Evolutionary conservation across 2,329 filamentous ascomycete species (phyloP).

Genomic region (Cordyceps fumosorosea): DNA sequence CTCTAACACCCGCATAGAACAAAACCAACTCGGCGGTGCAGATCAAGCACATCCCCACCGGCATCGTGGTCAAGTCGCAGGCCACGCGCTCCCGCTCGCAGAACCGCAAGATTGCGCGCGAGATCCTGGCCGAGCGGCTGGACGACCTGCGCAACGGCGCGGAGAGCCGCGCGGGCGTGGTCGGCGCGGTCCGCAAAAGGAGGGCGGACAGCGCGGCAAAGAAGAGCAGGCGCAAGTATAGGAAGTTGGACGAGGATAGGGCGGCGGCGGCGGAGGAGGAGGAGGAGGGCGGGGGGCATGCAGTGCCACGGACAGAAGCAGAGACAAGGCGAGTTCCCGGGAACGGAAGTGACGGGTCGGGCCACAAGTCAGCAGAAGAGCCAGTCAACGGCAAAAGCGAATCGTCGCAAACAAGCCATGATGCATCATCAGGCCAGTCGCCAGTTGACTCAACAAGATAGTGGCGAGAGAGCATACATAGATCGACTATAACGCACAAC

Average conservation of each 20-base stretch:
- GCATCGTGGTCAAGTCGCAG: slow-evolving; percentile 90
- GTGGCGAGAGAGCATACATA: neutral
- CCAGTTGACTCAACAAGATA: neutral
- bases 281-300: neutral
- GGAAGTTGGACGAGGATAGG: slow-evolving; percentile 48
- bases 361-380: neutral
- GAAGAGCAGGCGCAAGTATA: slow-evolving; percentile 78
- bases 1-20: slow-evolving; percentile 48
- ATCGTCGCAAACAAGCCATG: neutral
- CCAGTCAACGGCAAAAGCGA: too few species aligned
- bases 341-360: neutral
- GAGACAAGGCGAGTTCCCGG: too few species aligned
- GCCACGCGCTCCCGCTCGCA: slow-evolving; percentile 79
- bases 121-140: slow-evolving; percentile 65
- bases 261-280: neutral
- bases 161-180: slow-evolving; percentile 57
- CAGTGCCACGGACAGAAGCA: neutral
- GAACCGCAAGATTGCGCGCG: slow-evolving; percentile 79
- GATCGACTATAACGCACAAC: too few species aligned
- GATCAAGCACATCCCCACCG: slow-evolving; percentile 81
- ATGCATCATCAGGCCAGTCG: neutral
- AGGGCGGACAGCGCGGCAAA: slow-evolving; percentile 72
- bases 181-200: slow-evolving; percentile 56
- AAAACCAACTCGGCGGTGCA: slow-evolving; percentile 96
- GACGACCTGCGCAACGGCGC: slow-evolving; percentile 70